phyloP scores from a whole-genome alignment of 148 eudicot genomes.

The Chenopodium quinoa region DNA sequence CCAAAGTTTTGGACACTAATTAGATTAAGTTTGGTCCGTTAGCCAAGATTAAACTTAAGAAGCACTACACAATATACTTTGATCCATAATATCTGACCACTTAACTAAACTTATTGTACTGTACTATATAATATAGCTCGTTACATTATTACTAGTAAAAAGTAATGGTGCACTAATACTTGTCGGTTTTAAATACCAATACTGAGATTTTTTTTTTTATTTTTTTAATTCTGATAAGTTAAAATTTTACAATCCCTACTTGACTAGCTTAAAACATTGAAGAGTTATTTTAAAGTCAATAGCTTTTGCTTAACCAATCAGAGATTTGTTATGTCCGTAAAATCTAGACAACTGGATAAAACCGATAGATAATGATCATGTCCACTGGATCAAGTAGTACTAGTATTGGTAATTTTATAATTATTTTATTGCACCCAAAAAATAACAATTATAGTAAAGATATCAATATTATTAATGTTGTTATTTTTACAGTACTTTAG shows the following conservation, averaged over 20 bases:
- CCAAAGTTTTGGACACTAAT: constrained; percentile 9
- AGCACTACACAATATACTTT: not conserved
- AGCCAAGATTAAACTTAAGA: not conserved
- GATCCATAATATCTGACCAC: no score
- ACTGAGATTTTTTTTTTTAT: no score
- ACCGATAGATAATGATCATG: constrained; percentile 15
- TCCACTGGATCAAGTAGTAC: constrained; percentile 22
- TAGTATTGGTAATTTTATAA: not conserved
- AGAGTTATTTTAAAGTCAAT: not conserved
- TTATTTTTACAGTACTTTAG: not conserved
- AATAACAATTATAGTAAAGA: not conserved
- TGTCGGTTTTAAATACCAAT: no score
- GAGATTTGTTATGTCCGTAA: constrained; percentile 16
- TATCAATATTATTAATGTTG: not conserved
- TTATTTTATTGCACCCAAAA: not conserved
- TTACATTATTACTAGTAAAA: no score
- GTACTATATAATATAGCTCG: no score
- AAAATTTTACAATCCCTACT: not conserved
- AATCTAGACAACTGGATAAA: constrained; percentile 21
- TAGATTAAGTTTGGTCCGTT: not conserved
- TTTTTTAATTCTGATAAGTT: no score
- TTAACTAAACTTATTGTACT: not conserved
- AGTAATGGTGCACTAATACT: not conserved
- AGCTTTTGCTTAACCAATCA: constrained; percentile 25
- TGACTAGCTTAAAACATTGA: not conserved